Percentiles rank a stretch among this genome's conserved stretches.
Evolutionary conservation across 2,329 filamentous ascomycete species (phyloP).

Genomic region (Cryphonectria naterciae): DNA sequence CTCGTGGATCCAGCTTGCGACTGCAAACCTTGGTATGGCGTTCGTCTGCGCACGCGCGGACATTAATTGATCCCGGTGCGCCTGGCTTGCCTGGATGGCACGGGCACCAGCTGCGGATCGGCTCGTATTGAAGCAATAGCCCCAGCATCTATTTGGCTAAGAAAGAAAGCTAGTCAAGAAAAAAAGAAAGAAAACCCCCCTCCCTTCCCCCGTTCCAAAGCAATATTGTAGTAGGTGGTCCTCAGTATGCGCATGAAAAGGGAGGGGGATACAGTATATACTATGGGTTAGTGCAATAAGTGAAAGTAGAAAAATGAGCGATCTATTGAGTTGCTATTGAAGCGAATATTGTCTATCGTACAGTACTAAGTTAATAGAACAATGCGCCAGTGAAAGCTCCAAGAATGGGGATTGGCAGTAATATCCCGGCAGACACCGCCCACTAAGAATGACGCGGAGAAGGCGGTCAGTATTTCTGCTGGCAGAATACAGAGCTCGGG

Average conservation of each 20-base stretch:
- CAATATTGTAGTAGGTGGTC: background rate
- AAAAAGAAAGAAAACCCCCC: background rate
- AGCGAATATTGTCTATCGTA: background rate
- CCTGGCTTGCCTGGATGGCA: conserved; percentile 3
- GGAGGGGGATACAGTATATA: too few relatives aligned
- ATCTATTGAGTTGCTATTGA: background rate
- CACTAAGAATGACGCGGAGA: conserved; percentile 3
- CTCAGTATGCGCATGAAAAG: background rate
- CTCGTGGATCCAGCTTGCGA: background rate
- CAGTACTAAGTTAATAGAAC: background rate
- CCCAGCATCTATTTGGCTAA: background rate
- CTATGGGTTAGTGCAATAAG: too few relatives aligned
- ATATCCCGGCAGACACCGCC: conserved; percentile 22
- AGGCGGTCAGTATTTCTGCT: conserved; percentile 28
- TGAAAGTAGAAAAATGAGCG: background rate
- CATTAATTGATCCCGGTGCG: background rate
- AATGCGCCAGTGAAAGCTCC: background rate
- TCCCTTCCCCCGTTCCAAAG: too few relatives aligned
- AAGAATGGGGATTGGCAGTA: background rate
- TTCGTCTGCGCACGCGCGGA: conserved; percentile 1
- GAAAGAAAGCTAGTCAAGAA: background rate
- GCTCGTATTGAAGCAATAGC: conserved; percentile 1
- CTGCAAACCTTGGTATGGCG: background rate
- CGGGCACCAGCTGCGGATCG: background rate
- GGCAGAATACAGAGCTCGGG: conserved; percentile 21